These are phyloP conservation scores for Sorghum bicolor DNA, from an alignment of 176 grass and related monocot species.

Conservation along the genomic window DNA sequence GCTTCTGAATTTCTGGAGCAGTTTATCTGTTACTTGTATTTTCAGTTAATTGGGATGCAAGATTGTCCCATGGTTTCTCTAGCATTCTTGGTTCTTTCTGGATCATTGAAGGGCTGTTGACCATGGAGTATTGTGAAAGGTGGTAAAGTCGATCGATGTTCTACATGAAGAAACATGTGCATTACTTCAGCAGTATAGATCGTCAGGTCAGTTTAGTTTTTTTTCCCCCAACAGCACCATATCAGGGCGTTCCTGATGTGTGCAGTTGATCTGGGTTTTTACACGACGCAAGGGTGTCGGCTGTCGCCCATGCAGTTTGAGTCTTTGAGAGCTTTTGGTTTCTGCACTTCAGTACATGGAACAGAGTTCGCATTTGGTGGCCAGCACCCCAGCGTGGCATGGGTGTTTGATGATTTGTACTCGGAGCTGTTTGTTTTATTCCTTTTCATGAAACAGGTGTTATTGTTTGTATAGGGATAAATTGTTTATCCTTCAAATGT, in stretches of 20 bases:
- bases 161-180: conserved; percentile 1
- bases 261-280: background rate
- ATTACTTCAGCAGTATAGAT: background rate
- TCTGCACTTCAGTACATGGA: background rate
- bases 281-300: background rate
- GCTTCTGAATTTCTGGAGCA: conserved; percentile 46
- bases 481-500: conserved; percentile 7
- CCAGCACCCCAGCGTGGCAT: background rate
- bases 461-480: background rate
- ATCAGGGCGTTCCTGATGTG: conserved; percentile 16
- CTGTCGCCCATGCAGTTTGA: background rate
- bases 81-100: background rate
- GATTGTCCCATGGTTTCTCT: conserved; percentile 8
- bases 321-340: conserved; percentile 9
- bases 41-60: conserved; percentile 30
- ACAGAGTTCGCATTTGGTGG: conserved; percentile 15
- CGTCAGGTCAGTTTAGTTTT: conserved; percentile 5
- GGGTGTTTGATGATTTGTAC: conserved; percentile 21
- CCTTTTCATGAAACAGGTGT: background rate
- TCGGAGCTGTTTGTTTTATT: background rate
- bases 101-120: background rate
- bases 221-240: background rate
- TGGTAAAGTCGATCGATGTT: conserved; percentile 20
- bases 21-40: background rate
- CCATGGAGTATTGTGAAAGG: conserved; percentile 3